Percentiles rank a stretch among this genome's conserved stretches.
Evolutionary conservation across 1,139 yeast genomes (phyloP).

Genomic region (Blastobotrys arbuscula): DNA sequence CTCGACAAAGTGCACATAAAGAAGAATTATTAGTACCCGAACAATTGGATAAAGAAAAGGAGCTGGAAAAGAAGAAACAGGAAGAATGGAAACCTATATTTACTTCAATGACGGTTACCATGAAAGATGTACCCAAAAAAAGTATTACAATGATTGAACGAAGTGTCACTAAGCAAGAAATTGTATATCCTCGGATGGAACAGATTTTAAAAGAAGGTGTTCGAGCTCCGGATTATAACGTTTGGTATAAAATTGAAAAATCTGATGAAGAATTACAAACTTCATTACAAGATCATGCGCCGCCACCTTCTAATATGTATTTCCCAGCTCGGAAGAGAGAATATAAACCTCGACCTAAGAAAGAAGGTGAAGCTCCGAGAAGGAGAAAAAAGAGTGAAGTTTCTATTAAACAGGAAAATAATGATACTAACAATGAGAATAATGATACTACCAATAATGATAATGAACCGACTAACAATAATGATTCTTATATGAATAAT

Average conservation of each 20-base stretch:
- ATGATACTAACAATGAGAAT: not conserved
- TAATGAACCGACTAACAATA: not conserved
- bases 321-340: slow-evolving; percentile 28
- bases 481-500: not conserved
- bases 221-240: slow-evolving; percentile 54
- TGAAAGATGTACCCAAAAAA: slow-evolving; percentile 59
- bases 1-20: slow-evolving; percentile 6
- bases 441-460: not conserved
- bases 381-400: slow-evolving; percentile 10
- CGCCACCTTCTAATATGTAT: slow-evolving; percentile 28
- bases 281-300: slow-evolving; percentile 27
- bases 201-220: slow-evolving; percentile 55
- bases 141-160: slow-evolving; percentile 64
- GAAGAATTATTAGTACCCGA: not conserved
- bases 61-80: not conserved
- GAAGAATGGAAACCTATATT: slow-evolving; percentile 33
- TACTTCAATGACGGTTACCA: slow-evolving; percentile 58
- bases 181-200: slow-evolving; percentile 58
- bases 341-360: slow-evolving; percentile 27
- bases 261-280: slow-evolving; percentile 52
- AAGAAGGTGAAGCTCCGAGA: slow-evolving; percentile 15
- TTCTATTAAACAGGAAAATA: not conserved
- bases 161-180: slow-evolving; percentile 54
- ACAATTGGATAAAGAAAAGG: not conserved
- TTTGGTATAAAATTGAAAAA: slow-evolving; percentile 87